Evolutionary conservation across 441 rosid species (phyloP).

Genomic region (Erodium trifolium): DNA sequence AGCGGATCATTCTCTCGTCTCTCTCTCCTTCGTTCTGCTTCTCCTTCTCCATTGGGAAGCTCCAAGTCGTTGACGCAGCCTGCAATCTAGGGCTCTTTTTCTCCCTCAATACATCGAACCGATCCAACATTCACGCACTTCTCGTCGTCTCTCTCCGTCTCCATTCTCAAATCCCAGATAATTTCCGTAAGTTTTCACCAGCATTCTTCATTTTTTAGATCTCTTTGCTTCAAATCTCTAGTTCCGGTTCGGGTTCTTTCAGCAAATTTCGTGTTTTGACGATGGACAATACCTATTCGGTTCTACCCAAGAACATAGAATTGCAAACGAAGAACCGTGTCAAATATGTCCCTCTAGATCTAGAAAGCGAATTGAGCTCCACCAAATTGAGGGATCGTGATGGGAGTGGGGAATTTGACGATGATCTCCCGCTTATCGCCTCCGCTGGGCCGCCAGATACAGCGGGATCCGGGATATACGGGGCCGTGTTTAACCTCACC

Average conservation of each 20-base stretch:
- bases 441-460: constrained; percentile 15
- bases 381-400: constrained; percentile 22
- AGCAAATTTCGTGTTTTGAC: background rate
- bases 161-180: background rate
- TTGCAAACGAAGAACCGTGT: constrained; percentile 18
- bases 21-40: background rate
- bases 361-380: constrained; percentile 28
- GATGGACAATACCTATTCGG: constrained; percentile 70
- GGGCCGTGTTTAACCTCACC: constrained; percentile 88
- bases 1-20: background rate
- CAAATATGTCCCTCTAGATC: constrained; percentile 37
- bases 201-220: background rate
- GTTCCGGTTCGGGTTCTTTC: background rate
- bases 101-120: background rate
- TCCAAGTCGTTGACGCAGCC: constrained; percentile 25
- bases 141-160: background rate
- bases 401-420: constrained; percentile 36
- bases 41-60: constrained; percentile 1
- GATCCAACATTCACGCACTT: background rate
- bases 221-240: background rate
- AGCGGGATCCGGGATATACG: constrained; percentile 53
- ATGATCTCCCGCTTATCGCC: constrained; percentile 29
- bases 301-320: constrained; percentile 46
- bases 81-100: constrained; percentile 19
- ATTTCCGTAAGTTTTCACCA: constrained; percentile 17